Evolutionary conservation across 495 filamentous ascomycete genomes (phyloP).

Genomic region (Trichoderma erinaceum): DNA sequence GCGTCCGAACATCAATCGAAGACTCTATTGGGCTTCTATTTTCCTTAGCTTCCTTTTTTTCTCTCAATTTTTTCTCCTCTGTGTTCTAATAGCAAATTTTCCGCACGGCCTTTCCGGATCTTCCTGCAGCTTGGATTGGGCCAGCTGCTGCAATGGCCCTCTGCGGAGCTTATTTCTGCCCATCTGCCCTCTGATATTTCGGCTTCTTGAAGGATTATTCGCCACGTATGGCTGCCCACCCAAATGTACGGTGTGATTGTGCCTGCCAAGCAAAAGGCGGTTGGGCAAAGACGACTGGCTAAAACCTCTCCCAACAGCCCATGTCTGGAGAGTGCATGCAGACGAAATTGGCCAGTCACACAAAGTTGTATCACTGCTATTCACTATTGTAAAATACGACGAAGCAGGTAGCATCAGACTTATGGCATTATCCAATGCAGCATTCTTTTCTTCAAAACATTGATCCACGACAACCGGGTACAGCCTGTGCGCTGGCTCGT

Average conservation of each 20-base stretch:
- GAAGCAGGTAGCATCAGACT: too few species aligned
- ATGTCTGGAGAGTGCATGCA: neutral
- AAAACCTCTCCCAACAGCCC: neutral
- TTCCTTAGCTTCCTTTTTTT: neutral
- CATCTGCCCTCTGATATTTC: neutral
- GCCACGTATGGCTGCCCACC: neutral
- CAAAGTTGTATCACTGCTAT: neutral
- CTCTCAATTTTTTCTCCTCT: neutral
- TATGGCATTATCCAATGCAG: too few species aligned
- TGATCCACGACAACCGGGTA: too few species aligned
- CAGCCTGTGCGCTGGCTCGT: too few species aligned
- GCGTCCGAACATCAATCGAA: neutral
- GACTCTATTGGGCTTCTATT: neutral
- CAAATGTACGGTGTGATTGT: neutral
- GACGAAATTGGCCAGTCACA: neutral
- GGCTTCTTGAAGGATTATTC: neutral
- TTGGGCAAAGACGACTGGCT: neutral
- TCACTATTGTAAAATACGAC: neutral
- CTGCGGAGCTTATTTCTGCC: neutral
- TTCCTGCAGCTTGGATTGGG: neutral
- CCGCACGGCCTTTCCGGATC: too few species aligned
- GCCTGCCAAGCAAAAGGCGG: conserved; percentile 7
- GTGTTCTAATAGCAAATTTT: too few species aligned
- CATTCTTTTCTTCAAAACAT: too few species aligned
- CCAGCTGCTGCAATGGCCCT: neutral